Conservation (phyloP, 331 rosid genomes). For the Erythrophleum ivorense region DNA sequence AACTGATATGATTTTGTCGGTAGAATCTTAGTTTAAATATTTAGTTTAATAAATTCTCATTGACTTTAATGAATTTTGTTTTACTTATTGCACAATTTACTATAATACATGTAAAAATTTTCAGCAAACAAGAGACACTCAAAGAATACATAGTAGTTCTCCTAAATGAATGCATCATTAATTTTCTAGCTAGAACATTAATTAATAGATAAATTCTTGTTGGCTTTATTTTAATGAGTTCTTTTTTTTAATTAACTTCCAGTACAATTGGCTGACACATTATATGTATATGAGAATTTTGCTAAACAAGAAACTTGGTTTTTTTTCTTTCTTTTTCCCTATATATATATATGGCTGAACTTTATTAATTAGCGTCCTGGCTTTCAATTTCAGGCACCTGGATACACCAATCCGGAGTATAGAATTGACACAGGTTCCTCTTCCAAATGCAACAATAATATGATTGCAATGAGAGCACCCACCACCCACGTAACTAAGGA, state of each 20-base stretch:
- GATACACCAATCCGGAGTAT: conserved; percentile 58
- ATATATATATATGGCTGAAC: background rate
- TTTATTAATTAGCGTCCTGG: background rate
- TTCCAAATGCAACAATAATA: conserved; percentile 79
- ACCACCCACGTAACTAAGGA: conserved; percentile 57
- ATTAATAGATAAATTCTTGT: background rate
- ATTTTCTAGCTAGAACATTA: background rate
- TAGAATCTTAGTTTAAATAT: too few relatives aligned
- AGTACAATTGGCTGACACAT: background rate
- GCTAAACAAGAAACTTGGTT: background rate
- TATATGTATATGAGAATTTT: background rate
- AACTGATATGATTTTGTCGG: background rate
- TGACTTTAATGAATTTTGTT: background rate
- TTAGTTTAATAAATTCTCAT: background rate
- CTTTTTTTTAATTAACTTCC: background rate
- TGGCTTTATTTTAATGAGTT: background rate
- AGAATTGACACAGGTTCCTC: conserved; percentile 72
- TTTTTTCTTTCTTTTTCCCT: background rate
- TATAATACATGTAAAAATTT: background rate
- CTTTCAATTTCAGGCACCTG: conserved; percentile 53
- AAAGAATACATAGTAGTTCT: background rate
- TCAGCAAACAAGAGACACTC: too few relatives aligned
- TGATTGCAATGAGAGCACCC: conserved; percentile 76
- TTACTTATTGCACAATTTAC: background rate
- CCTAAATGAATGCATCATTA: background rate